Base-by-base conservation (phyloP, 2,329 filamentous ascomycete genomes). In the Colletotrichum coccodes region DNA sequence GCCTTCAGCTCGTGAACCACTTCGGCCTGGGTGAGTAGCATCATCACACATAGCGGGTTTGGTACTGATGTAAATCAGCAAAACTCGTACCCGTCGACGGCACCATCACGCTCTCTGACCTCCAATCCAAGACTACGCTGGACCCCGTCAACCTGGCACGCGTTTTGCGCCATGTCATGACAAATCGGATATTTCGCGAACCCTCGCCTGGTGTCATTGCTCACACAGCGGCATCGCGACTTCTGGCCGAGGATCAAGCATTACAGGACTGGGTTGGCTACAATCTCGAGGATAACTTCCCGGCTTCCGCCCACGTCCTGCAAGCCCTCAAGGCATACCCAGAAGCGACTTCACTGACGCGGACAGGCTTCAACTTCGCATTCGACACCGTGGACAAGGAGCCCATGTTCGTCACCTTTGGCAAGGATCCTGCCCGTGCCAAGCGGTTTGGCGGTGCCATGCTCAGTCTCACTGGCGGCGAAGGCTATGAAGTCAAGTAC, bases 91-190 rank as follows among this genome's bases (percentile, higher is more conserved):
- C 86, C 14, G n/a, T 84, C 28, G 73, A 83, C 21, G 74, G 76
- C 28, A 79, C 84, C 46, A 85, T 86, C 61, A 75, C 82, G 1
- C 80, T 87, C 26, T 61, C 76, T 28, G 80, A 87, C 54, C 82
- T 88, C 4, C 77, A 84, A 56, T 71, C 77, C 50, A 83, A 83
- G 71, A 85, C 84, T 0, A 72, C 79, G 0, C 75, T 88, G 26
- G 83, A 86, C 71, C 77, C 83, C 32, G 79, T 84, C 70, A 87
- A 87, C 72, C 78, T 88, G 21, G 81, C 83, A 14, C 84, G 86
- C 52, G 77, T 86, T 7, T 76, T 88, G 32, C 85, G 88, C 8
- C 84, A 89, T 74, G 86, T 84, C 44, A 89, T 90, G 82, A 89
- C 87, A 14, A 86, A 84, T 71, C 79, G 81, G 12, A 81, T 90